Conservation (phyloP, 208 protist genomes). For the Leishmania tarentolae region DNA sequence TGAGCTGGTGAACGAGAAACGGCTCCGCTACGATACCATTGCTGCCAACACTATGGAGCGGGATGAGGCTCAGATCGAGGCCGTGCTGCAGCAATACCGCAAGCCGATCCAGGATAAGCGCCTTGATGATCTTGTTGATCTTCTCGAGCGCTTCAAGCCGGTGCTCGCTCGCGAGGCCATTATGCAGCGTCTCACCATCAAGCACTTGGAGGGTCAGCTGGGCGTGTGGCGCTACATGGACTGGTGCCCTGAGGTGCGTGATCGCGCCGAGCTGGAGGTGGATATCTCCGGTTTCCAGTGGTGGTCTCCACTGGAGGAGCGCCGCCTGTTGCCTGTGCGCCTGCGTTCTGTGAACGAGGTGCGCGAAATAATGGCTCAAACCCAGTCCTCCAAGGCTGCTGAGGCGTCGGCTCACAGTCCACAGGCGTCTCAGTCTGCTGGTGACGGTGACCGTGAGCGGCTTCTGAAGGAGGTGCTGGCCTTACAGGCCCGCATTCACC, state of each 20-base stretch:
- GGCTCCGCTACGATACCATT: constrained; percentile 86
- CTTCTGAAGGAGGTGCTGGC: constrained; percentile 91
- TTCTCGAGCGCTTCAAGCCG: constrained; percentile 93
- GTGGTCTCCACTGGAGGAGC: constrained; percentile 88
- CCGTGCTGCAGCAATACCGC: constrained; percentile 85
- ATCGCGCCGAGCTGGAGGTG: constrained; percentile 89
- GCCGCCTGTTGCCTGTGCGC: constrained; percentile 83
- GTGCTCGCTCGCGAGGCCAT: constrained; percentile 92
- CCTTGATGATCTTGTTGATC: constrained; percentile 86
- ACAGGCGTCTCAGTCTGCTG: constrained; percentile 43
- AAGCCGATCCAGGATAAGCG: constrained; percentile 84
- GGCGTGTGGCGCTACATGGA: constrained; percentile 94
- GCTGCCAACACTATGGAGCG: constrained; percentile 76
- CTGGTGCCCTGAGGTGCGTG: constrained; percentile 93
- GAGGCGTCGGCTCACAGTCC: constrained; percentile 55
- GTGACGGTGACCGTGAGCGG: constrained; percentile 80
- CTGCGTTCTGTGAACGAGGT: constrained; percentile 91
- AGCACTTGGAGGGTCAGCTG: constrained; percentile 92
- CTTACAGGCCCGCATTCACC: constrained; percentile 87
- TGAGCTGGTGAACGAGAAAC: constrained; percentile 89
- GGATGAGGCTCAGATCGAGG: constrained; percentile 88
- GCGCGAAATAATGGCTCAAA: constrained; percentile 86
- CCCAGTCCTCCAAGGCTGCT: constrained; percentile 75
- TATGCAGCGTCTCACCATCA: constrained; percentile 92
- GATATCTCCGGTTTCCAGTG: constrained; percentile 88